Percentiles rank a stretch among this genome's conserved stretches.
Evolutionary conservation across 495 filamentous ascomycete species (phyloP).

Genomic region (Penicillium bialowiezense): DNA sequence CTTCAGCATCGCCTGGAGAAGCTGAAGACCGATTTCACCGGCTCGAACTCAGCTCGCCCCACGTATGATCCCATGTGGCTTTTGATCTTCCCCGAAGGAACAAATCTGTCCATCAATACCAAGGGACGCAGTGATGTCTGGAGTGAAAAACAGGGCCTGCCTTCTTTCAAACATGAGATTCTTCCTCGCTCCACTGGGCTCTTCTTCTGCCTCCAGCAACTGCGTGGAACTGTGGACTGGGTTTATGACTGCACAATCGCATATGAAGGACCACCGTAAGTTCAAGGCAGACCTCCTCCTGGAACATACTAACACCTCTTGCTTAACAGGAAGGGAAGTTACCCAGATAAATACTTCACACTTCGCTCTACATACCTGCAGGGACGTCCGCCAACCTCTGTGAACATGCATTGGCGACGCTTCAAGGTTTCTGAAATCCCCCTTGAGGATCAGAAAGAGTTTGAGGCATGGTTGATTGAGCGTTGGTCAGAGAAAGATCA

Average conservation of each 20-base stretch:
- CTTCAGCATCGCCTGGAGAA: slow-evolving; percentile 59
- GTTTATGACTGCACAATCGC: slow-evolving; percentile 69
- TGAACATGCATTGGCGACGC: slow-evolving; percentile 70
- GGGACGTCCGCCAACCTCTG: slow-evolving; percentile 64
- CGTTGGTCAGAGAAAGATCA: slow-evolving; percentile 65
- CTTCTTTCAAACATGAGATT: slow-evolving; percentile 53
- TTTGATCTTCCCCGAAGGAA: slow-evolving; percentile 68
- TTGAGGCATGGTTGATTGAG: slow-evolving; percentile 55
- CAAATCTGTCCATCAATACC: slow-evolving; percentile 61
- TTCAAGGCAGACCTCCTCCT: slow-evolving; percentile 4
- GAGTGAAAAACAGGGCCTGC: slow-evolving; percentile 52
- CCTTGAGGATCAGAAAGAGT: slow-evolving; percentile 53
- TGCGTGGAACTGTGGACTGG: slow-evolving; percentile 59
- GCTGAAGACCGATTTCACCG: slow-evolving; percentile 49
- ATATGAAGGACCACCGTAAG: slow-evolving; percentile 67
- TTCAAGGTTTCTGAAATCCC: slow-evolving; percentile 58
- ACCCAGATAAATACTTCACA: slow-evolving; percentile 65
- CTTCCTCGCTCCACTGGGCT: slow-evolving; percentile 64
- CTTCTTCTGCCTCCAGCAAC: slow-evolving; percentile 60
- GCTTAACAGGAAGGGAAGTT: slow-evolving; percentile 50
- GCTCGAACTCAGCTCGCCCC: slow-evolving; percentile 48
- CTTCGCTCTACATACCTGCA: slow-evolving; percentile 61
- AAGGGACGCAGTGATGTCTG: slow-evolving; percentile 52
- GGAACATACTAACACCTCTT: slow-evolving; percentile 6
- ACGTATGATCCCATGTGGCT: slow-evolving; percentile 67